phyloP scores from a whole-genome alignment of 2,329 filamentous ascomycete genomes.

The Hypoxylon sp. region DNA sequence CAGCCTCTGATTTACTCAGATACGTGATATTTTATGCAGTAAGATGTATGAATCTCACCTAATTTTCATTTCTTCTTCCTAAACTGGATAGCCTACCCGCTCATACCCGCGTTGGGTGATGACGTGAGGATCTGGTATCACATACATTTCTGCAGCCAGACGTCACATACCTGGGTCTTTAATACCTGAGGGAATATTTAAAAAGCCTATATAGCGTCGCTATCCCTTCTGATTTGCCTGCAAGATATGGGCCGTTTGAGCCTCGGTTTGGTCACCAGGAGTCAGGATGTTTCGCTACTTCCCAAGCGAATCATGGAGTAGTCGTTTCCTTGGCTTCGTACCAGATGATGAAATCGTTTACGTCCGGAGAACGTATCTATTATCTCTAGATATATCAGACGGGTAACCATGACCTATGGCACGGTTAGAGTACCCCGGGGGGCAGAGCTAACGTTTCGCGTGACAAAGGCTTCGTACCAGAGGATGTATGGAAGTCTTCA shows the following conservation, averaged over 20 bases:
- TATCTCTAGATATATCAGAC: too few relatives aligned
- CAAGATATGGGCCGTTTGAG: neutral
- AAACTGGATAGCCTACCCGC: neutral
- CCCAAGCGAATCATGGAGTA: neutral
- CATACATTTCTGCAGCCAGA: neutral
- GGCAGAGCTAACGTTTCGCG: too few relatives aligned
- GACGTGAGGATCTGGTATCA: neutral
- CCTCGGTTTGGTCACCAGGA: neutral
- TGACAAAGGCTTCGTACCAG: too few relatives aligned
- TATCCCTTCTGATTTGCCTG: neutral
- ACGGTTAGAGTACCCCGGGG: too few relatives aligned
- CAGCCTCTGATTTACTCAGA: neutral
- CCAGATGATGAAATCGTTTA: too few relatives aligned
- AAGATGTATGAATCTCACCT: neutral
- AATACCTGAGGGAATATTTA: neutral
- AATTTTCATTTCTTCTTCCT: neutral
- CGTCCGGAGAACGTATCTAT: too few relatives aligned
- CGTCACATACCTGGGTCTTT: neutral
- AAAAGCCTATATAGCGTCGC: neutral
- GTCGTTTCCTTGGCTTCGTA: neutral
- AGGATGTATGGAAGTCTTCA: too few relatives aligned
- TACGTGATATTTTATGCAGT: neutral
- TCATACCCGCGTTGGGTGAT: neutral
- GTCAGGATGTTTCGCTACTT: neutral
- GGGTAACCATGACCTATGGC: too few relatives aligned